Evolutionary conservation across 2,329 filamentous ascomycete species (phyloP).

Genomic region (Fusarium udum): DNA sequence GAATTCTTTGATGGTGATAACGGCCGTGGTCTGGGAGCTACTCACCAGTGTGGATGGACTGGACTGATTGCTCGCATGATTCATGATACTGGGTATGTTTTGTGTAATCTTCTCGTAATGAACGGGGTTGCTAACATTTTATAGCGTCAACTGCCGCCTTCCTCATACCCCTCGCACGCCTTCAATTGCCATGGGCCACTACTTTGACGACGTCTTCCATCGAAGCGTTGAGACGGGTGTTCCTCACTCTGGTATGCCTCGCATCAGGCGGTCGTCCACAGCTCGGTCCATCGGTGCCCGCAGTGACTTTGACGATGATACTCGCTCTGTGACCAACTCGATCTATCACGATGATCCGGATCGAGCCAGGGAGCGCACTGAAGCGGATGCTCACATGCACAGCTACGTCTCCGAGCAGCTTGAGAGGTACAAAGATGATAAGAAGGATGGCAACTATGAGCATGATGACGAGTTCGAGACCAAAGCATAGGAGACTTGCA

Average conservation of each 20-base stretch:
- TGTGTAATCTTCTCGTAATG: neutral
- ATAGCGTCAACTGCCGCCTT: conserved; percentile 84
- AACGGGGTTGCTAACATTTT: conserved; percentile 51
- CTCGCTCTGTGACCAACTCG: conserved; percentile 46
- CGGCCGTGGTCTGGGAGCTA: conserved; percentile 88
- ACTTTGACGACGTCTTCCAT: conserved; percentile 89
- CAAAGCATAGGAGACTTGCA: conserved; percentile 40
- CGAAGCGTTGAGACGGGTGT: conserved; percentile 51
- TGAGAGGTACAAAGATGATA: conserved; percentile 66
- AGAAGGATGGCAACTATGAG: conserved; percentile 36
- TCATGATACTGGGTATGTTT: conserved; percentile 89
- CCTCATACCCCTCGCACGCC: conserved; percentile 94
- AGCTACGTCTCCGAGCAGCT: conserved; percentile 86
- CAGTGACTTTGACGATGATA: conserved; percentile 74
- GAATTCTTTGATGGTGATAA: conserved; percentile 97
- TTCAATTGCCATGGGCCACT: conserved; percentile 83
- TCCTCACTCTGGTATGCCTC: conserved; percentile 56
- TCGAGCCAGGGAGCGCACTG: conserved; percentile 56
- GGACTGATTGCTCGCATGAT: conserved; percentile 96
- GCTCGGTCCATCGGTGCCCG: conserved; percentile 84
- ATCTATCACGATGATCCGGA: conserved; percentile 54
- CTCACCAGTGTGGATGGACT: conserved; percentile 97
- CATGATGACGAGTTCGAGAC: conserved; percentile 61
- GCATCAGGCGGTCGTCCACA: conserved; percentile 81
- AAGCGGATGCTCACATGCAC: conserved; percentile 77